phyloP scores from a whole-genome alignment of 2,329 filamentous ascomycete genomes.

The Alternaria longipes region DNA sequence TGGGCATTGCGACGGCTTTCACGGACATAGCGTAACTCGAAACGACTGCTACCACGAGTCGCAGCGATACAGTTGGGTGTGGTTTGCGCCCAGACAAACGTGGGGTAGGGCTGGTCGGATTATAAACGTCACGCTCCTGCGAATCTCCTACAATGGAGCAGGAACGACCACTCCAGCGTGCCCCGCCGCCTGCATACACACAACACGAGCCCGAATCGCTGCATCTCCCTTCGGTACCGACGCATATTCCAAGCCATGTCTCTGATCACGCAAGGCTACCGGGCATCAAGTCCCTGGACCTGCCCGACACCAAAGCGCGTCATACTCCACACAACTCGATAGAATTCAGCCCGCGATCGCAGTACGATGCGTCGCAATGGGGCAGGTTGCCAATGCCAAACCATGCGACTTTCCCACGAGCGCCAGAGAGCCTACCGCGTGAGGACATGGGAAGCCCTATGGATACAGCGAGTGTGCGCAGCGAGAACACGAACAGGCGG shows the following conservation, averaged over 20 bases:
- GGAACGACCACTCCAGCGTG: slow-evolving; percentile 46
- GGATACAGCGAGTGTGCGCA: slow-evolving; percentile 56
- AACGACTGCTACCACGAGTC: not conserved
- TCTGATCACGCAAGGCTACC: slow-evolving; percentile 49
- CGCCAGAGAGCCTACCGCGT: slow-evolving; percentile 41
- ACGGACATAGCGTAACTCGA: slow-evolving; percentile 16
- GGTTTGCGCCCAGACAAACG: slow-evolving; percentile 9
- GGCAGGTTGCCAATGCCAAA: slow-evolving; percentile 37
- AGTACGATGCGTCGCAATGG: slow-evolving; percentile 36
- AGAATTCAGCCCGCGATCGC: slow-evolving; percentile 47
- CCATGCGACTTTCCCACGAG: slow-evolving; percentile 42
- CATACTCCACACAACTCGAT: slow-evolving; percentile 41
- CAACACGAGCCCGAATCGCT: slow-evolving; percentile 54
- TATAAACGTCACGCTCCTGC: slow-evolving; percentile 4
- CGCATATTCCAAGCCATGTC: slow-evolving; percentile 41
- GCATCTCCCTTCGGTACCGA: slow-evolving; percentile 55
- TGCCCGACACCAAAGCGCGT: slow-evolving; percentile 42
- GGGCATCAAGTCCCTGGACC: slow-evolving; percentile 56
- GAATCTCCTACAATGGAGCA: slow-evolving; percentile 37
- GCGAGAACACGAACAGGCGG: slow-evolving; percentile 39
- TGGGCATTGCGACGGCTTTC: slow-evolving; percentile 16
- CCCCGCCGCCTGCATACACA: slow-evolving; percentile 56
- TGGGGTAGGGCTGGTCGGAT: slow-evolving; percentile 20
- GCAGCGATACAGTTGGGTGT: not conserved
- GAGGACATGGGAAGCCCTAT: slow-evolving; percentile 55